Conservation (phyloP, 805 yeast genomes). For the Wickerhamiella qilinensis region DNA sequence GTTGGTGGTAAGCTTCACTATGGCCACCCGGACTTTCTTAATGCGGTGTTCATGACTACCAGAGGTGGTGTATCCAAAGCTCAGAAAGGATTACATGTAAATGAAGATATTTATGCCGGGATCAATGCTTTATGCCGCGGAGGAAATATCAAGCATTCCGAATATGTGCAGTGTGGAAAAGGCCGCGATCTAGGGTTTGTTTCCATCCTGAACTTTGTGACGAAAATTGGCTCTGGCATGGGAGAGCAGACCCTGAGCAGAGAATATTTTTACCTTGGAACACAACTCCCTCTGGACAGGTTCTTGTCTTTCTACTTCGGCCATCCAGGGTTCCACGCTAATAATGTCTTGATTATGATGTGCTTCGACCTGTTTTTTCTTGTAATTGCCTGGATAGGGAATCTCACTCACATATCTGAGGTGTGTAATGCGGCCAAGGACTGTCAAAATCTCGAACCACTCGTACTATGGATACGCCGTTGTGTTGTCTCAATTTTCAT, state of each 20-base stretch:
- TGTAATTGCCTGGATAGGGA: constrained; percentile 43
- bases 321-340: constrained; percentile 74
- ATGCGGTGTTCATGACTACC: constrained; percentile 61
- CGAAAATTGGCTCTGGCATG: constrained; percentile 83
- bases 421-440: constrained; percentile 49
- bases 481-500: constrained; percentile 58
- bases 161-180: constrained; percentile 73
- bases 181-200: constrained; percentile 78
- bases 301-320: constrained; percentile 71
- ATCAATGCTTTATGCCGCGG: constrained; percentile 67
- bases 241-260: constrained; percentile 76
- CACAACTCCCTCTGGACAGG: constrained; percentile 62
- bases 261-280: constrained; percentile 64
- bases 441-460: constrained; percentile 55
- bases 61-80: constrained; percentile 82
- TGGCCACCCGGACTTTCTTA: constrained; percentile 76
- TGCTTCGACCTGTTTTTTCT: constrained; percentile 50
- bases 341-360: constrained; percentile 55
- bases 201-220: constrained; percentile 64
- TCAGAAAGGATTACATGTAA: constrained; percentile 65
- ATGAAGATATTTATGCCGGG: constrained; percentile 79
- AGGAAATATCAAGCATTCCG: constrained; percentile 73
- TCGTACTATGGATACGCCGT: constrained; percentile 59
- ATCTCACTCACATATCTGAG: constrained; percentile 43
- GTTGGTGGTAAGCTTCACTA: constrained; percentile 74